Evolutionary conservation across 148 eudicot species (phyloP).

Genomic region (Dianthus caryophyllus): DNA sequence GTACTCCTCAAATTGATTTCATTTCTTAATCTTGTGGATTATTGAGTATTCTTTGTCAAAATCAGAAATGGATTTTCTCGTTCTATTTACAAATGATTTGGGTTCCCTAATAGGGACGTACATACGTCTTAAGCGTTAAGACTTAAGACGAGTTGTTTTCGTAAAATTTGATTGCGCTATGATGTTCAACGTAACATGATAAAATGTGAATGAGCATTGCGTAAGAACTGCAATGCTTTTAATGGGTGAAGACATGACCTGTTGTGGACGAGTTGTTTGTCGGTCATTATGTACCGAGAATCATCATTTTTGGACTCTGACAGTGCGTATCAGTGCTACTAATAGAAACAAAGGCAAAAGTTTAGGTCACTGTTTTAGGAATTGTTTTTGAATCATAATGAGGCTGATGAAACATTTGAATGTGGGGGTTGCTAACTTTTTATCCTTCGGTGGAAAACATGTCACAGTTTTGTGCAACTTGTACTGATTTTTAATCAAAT

Average conservation of each 20-base stretch:
- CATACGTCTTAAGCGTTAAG: no score
- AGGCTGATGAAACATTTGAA: constrained; percentile 19
- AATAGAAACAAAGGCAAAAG: constrained; percentile 18
- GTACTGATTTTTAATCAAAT: constrained; percentile 11
- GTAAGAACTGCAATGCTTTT: not conserved
- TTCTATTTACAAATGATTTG: no score
- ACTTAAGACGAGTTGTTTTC: not conserved
- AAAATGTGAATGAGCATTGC: constrained; percentile 5
- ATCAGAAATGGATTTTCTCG: no score
- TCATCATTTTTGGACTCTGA: not conserved
- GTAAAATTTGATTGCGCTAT: not conserved
- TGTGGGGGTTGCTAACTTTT: constrained; percentile 17
- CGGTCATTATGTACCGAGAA: not conserved
- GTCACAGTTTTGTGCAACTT: constrained; percentile 23
- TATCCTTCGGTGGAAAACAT: constrained; percentile 26
- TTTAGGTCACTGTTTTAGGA: constrained; percentile 19
- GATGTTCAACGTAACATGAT: not conserved
- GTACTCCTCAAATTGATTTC: constrained; percentile 6
- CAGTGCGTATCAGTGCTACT: constrained; percentile 12
- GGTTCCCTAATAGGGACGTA: not conserved
- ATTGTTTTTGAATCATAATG: constrained; percentile 19
- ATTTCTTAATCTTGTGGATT: not conserved
- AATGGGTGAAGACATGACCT: constrained; percentile 11
- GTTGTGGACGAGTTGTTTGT: constrained; percentile 13
- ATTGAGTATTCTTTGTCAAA: constrained; percentile 10